Base-by-base conservation (phyloP, 2,329 filamentous ascomycete species). In the Ceratocystis ficicola region DNA sequence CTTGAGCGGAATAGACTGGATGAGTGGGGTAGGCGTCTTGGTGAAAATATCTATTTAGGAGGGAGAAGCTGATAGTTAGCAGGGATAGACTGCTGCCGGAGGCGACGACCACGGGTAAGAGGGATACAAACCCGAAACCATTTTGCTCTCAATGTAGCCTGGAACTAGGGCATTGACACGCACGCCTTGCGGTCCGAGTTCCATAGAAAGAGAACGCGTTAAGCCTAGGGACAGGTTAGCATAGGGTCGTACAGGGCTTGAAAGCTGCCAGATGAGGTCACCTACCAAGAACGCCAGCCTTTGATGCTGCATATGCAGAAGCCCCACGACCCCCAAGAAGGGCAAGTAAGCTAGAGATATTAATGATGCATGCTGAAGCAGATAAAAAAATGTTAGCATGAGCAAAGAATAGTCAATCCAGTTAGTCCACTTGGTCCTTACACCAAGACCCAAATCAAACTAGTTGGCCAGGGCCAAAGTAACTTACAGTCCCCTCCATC, bases 141-240 rank as follows among this genome's bases (percentile, higher is more conserved):
- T 95, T 61, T 84, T 81, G 59, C 89, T 93, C 66, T 88, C 79
- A 70, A 95, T 86, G 77, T 93, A 95, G 5, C 90, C 90, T 0
- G 90, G 90, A 52, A 93, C 77, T 69, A 95, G 83, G 32, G 86
- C 86, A 76, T 95, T 95, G 60, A 89, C 87, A 36, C 91, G 81
- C 67, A 95, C 81, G 62, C 81, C 81, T 61, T 79, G 77, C 68
- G 78, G 75, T 63, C 82, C 82, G 70, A 86, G 75, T 75, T 90
- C 85, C 62, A 76, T 79, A 52, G 85, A 85, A 2, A 90, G 77
- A 65, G 86, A 83, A 67, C 86, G 81, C 25, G 86, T 91, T 70
- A 90, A 81, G 68, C 82, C 87, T 88, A 46, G 32, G 22, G 28
- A 20, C 15, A 41, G n/a, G 30, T 63, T 32, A 64, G 65, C 44